Percentiles rank a stretch among this genome's conserved stretches.
Conservation (phyloP, 192 early-diverging fungal genomes). For the Phycomyces blakesleeanus region DNA sequence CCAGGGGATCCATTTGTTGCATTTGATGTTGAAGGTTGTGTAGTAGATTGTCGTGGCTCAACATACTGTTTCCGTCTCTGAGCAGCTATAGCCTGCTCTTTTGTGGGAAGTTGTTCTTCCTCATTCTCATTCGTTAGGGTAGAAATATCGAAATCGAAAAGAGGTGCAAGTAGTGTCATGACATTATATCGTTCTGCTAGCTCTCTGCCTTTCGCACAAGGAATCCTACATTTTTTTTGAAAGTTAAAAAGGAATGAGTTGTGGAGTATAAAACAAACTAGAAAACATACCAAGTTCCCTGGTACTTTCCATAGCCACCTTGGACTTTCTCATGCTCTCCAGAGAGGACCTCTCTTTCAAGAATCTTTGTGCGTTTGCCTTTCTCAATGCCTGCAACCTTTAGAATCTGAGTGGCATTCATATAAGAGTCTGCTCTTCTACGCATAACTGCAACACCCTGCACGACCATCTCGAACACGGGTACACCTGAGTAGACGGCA, state of each 20-base stretch:
- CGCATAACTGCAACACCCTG: slow-evolving; percentile 76
- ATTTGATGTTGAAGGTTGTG: neutral
- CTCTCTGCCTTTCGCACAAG: slow-evolving; percentile 75
- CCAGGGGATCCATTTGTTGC: neutral
- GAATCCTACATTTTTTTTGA: too few relatives aligned
- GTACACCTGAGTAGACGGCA: slow-evolving; percentile 60
- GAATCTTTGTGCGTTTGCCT: slow-evolving; percentile 79
- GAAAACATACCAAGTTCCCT: slow-evolving; percentile 72
- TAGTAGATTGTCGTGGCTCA: neutral
- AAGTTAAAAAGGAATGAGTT: neutral
- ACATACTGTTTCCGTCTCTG: neutral
- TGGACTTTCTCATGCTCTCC: slow-evolving; percentile 90
- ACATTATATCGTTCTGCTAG: slow-evolving; percentile 80
- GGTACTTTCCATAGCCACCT: slow-evolving; percentile 94
- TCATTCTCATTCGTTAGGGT: neutral
- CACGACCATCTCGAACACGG: slow-evolving; percentile 79
- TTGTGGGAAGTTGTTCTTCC: slow-evolving; percentile 19
- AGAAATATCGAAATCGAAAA: slow-evolving; percentile 73
- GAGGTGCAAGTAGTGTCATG: slow-evolving; percentile 60
- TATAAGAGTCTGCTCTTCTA: slow-evolving; percentile 69
- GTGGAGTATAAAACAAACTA: neutral
- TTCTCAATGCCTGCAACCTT: slow-evolving; percentile 88
- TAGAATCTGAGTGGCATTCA: slow-evolving; percentile 93
- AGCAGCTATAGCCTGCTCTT: slow-evolving; percentile 22
- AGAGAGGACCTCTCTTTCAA: slow-evolving; percentile 79